Base-by-base conservation (phyloP, 306 rosid genomes). In the Prinsepia uniflora region DNA sequence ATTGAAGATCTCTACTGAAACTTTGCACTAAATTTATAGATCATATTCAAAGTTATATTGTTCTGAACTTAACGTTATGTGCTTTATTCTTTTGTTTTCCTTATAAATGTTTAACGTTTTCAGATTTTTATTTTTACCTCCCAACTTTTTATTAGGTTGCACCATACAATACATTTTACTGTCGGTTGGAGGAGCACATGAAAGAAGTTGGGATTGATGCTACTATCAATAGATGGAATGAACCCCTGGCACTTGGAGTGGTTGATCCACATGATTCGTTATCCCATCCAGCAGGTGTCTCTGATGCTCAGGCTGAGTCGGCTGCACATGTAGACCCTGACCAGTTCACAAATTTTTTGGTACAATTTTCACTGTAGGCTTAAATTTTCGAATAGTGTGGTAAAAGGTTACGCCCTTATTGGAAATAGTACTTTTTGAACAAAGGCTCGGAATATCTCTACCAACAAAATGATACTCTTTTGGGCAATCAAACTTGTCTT, bases 211-310 rank as follows among this genome's bases (percentile, higher is more conserved):
- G 96, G 54, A 78, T 95, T 67, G 83, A 82, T 55, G 89, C 92
- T 63, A 77, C 87, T 8, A 78, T 89, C 63, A 95, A 91, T 70
- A 82, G 88, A 81, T 95, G 97, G 99, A 82, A 82, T 71, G 96
- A 91, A 59, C 86, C 92, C 72, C 81, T 95, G 62, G 79, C 96
- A 68, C 81, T 95, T 45, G 88, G 99, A 65, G 71, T 85, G 84
- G 90, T 95, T 75, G 99, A 95, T 77, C 99, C 92, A 45, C 99
- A 95, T 49, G 99, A 91, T 91, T 91, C 99, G 63, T 75, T 95
- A 78, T 95, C 99, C 79, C 99, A 95, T 79, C 96, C 99, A 41
- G 96, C 97, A 7, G 99, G 99, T 82, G 96, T 87, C 46, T 87
- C 96, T 72, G 99, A 91, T 71, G 96, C 77, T 64, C 97, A 89